Base-by-base conservation (phyloP, 1,284 basidiomycete species). In the Leccinum griseonigrum region DNA sequence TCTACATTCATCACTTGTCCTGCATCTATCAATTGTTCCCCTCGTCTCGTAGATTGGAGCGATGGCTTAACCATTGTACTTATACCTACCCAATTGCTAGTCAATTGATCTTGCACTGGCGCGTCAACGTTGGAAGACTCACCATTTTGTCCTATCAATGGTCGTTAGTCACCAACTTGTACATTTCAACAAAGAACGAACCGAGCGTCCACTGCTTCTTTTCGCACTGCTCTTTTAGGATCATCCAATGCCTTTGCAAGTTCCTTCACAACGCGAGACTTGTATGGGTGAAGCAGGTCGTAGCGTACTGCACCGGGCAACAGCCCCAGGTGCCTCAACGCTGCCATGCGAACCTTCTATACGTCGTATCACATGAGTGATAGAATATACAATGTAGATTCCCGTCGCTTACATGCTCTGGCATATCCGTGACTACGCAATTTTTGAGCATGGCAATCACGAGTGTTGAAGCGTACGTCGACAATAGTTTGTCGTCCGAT, bases 161-260 rank as follows among this genome's bases (percentile, higher is more conserved):
- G 22, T 68, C 28, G 63, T 28, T 16, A 38, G 38, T 55, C 48
- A 46, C 43, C 43, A 14, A 26, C 36, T 38, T 38, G 60, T 16
- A 28, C 16, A 48, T 11, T 52, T 22, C 22, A 46, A 14, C n/a
- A 56, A 61, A 34, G 10, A 34, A 58, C 79, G 31, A 66, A 82
- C 83, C 95, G 79, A 58, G 94, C 89, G 70, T 94, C 87, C 6
- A 98, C 96, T 0, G 95, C 95, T 69, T 92, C 91, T 68, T 86
- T 88, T 51, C 95, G 80, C 8, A 98, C 94, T 1, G 77, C 76
- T 63, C 90, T 81, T 70, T 90, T 91, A 3, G 91, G 90, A 75
- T 98, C 96, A 72, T 98, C 96, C 53, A 97, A 75, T 9, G 83
- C 85, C 60, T 80, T 83, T 0, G 83, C 89, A 29, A 99, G 80